Evolutionary conservation across 441 rosid genomes (phyloP).

Genomic region (Pelargonium citronellum): DNA sequence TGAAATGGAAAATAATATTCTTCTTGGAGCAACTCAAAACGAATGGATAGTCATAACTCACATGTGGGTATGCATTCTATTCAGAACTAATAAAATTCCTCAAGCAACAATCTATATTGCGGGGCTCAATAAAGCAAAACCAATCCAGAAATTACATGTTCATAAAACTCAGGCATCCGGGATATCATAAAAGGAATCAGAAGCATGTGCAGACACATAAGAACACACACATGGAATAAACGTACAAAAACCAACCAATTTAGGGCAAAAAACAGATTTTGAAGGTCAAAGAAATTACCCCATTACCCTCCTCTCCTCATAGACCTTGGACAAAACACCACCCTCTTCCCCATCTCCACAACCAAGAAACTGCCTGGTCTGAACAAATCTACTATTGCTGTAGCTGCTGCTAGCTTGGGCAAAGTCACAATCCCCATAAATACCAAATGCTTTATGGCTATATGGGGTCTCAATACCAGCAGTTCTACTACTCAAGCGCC

Average conservation of each 20-base stretch:
- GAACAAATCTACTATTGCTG: constrained; percentile 21
- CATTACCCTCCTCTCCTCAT: constrained; percentile 78
- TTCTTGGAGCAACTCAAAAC: neutral
- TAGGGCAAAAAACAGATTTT: neutral
- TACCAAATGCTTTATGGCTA: constrained; percentile 16
- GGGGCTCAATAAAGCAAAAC: neutral
- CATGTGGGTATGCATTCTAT: neutral
- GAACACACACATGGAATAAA: constrained; percentile 4
- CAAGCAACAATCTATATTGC: neutral
- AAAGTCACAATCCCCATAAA: constrained; percentile 17
- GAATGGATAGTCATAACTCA: neutral
- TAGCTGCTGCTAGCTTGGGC: constrained; percentile 11
- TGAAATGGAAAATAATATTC: too few relatives aligned
- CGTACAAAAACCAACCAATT: neutral
- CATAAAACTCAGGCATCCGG: neutral
- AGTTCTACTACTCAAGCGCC: constrained; percentile 34
- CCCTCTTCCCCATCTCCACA: constrained; percentile 95
- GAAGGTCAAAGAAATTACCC: constrained; percentile 42
- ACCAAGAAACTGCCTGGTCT: constrained; percentile 75
- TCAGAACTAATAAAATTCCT: neutral
- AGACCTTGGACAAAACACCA: constrained; percentile 63
- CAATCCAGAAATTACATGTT: neutral
- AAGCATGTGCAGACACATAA: neutral
- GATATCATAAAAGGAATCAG: neutral
- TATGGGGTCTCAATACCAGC: constrained; percentile 33